Base-by-base conservation (phyloP, 2,329 filamentous ascomycete genomes). In the Phyllosticta citribraziliensis region DNA sequence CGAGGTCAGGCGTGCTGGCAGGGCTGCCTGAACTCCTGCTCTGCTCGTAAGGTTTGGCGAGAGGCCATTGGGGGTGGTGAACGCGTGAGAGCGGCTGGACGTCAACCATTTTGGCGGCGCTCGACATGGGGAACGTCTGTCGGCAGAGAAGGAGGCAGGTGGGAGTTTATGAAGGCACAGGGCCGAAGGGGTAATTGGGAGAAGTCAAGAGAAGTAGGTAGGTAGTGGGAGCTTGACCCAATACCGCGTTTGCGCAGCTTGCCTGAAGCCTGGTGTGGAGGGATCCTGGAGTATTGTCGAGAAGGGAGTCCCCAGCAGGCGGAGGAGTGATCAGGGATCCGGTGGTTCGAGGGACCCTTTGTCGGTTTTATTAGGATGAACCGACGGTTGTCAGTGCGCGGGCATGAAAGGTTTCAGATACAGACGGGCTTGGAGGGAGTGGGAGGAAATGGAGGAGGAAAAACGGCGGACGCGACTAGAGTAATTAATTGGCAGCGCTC, bases 1-100 rank as follows among this genome's bases (percentile, higher is more conserved):
- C 61, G 67, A 74, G 64, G 50, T 70, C 69, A 4, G 72, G 70
- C 56, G 71, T 73, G 56, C 69, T 71, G 47, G 70, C 67, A 3
- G 72, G 68, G 60, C 70, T 73, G 55, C 69, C 67, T 54, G 67
- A 67, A 33, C 68, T 67, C 52, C 57, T 55, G 60, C 52, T 71
- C 65, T 65, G 9, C 67, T 56, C 52, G 66, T 55, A 60, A 30
- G 70, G 64, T 63, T 74, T 74, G 20, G 69, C 69, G 64, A 74
- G 72, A 53, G 70, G 63, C 73, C 73, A 74, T 64, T 72, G 72
- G 64, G 70, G 69, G 58, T 74, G 68, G 65, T 73, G 24, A 19
- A n/a, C 22, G 24, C 6, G 11, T 30, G 52, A 24, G 30, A n/a
- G 22, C n/a, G 14, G 22, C 3, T 27, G 60, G 19, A 61, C 51